Evolutionary conservation across 164 flowering plant genomes (phyloP), one percentile per base, ranked within the genome.

Genomic region (Piper betle): DNA sequence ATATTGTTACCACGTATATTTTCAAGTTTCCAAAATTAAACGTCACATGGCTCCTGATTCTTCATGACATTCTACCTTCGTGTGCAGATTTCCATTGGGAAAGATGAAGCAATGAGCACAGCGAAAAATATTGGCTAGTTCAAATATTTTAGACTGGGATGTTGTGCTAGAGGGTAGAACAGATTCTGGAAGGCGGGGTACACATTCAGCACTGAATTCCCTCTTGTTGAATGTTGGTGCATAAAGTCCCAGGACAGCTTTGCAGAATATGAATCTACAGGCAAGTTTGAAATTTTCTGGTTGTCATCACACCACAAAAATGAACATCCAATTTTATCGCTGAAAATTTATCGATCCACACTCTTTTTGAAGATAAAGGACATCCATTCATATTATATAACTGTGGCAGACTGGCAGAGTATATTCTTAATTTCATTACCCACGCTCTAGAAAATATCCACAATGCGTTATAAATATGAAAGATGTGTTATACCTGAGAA

Each of bases 201-300:
- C 2, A 65, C 96, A 88, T 52, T 80, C 80, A 0, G 97, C 96
- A 64, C 75, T 65, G 56, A 74, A 84, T 70, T 88, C 92, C 58
- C 69, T 75, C 77, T 80, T 85, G 69, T 72, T 62, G 60, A 52
- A 73, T 9, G 84, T 80, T 56, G 82, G 83, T 10, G 74, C 74
- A 66, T 78, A 78, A 6, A 79, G 73, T 7, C 80, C 66, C 52
- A 91, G 58, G 39, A 82, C 96, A 18, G 86, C 81, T 61, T 82
- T 81, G 56, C 90, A 88, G 64, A 88, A 91, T 63, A 88, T 70
- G 73, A 88, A 91, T 77, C 98, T 91, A 84, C 64, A 68, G 33
- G 25, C 20, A 19, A 25, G 20, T 18, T 3, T 5, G 18, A 54
- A 10, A 54, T 18, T 3, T 6, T 5, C 4, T 54, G 8, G 37